Percentiles rank a stretch among this genome's conserved stretches.
These are phyloP conservation scores for Colletotrichum cuscutae DNA, from an alignment of 2,329 filamentous ascomycete genomes.

Conservation along the genomic window DNA sequence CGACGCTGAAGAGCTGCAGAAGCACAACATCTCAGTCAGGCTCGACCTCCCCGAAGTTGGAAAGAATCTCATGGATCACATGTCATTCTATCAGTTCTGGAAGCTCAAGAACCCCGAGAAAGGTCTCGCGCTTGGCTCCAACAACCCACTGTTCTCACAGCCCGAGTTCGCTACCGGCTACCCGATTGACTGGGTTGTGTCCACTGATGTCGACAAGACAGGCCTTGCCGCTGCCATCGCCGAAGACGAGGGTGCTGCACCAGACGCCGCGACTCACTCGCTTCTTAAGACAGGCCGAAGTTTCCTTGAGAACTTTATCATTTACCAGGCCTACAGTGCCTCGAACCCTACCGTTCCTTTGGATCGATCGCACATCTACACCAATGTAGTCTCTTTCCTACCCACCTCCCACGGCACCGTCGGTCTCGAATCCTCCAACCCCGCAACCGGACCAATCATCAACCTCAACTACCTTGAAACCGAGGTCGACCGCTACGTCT, in stretches of 20 bases:
- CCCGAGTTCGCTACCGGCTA: constrained; percentile 49
- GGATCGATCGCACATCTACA: constrained; percentile 33
- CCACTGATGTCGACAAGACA: constrained; percentile 39
- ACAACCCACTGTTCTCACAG: constrained; percentile 46
- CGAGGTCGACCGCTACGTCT: constrained; percentile 43
- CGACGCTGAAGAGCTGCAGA: constrained; percentile 51
- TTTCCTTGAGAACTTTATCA: constrained; percentile 39
- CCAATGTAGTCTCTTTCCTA: constrained; percentile 38
- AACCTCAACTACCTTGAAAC: constrained; percentile 45
- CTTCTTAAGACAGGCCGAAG: constrained; percentile 44
- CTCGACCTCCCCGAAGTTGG: constrained; percentile 59
- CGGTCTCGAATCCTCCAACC: constrained; percentile 36
- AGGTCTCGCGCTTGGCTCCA: constrained; percentile 45
- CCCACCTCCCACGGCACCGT: constrained; percentile 43
- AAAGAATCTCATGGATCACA: too few species aligned
- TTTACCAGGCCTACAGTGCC: constrained; percentile 35
- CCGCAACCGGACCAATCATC: constrained; percentile 37
- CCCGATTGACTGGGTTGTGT: constrained; percentile 51
- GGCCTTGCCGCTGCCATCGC: constrained; percentile 45
- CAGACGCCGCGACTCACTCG: constrained; percentile 44
- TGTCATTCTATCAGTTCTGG: too few species aligned
- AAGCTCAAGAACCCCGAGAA: constrained; percentile 25
- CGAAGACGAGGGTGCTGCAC: constrained; percentile 45
- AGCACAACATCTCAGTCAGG: constrained; percentile 52
- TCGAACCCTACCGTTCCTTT: constrained; percentile 13